These are phyloP conservation scores for Helianthus tuberosus DNA, from an alignment of 129 eudicot species.

Conservation along the genomic window DNA sequence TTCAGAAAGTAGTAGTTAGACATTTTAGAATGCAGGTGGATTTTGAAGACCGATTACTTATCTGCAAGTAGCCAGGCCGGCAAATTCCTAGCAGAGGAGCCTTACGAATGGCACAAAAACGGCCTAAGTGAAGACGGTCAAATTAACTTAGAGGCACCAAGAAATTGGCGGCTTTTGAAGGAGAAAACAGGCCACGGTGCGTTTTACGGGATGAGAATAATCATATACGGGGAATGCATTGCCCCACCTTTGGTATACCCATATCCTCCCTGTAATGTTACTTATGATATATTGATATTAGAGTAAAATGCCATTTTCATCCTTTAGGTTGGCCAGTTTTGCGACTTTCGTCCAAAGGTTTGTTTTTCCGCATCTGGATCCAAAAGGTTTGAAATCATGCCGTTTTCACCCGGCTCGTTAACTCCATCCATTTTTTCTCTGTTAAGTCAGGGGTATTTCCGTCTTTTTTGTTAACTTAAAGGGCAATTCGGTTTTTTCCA, in stretches of 20 bases:
- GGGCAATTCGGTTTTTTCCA: no score
- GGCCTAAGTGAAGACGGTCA: conserved; percentile 82
- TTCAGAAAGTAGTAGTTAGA: background rate
- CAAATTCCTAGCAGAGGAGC: conserved; percentile 71
- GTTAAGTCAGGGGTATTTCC: no score
- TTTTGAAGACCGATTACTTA: conserved; percentile 84
- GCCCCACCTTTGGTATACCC: conserved; percentile 81
- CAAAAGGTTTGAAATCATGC: no score
- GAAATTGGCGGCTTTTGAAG: conserved; percentile 92
- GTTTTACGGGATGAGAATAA: conserved; percentile 73
- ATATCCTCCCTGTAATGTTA: background rate
- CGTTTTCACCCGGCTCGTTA: no score
- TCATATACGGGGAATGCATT: conserved; percentile 95
- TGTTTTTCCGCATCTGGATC: no score
- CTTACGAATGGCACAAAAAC: conserved; percentile 89
- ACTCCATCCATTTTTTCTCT: no score
- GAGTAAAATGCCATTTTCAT: no score
- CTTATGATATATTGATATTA: background rate
- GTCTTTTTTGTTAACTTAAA: no score
- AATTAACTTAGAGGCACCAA: conserved; percentile 84
- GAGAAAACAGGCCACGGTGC: conserved; percentile 96
- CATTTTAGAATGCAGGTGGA: conserved; percentile 68
- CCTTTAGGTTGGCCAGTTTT: no score
- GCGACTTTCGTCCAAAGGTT: no score
- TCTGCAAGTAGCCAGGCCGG: conserved; percentile 81